These are phyloP conservation scores for Herpetomonas muscarum DNA, from an alignment of 208 protist genomes.

Conservation along the genomic window DNA sequence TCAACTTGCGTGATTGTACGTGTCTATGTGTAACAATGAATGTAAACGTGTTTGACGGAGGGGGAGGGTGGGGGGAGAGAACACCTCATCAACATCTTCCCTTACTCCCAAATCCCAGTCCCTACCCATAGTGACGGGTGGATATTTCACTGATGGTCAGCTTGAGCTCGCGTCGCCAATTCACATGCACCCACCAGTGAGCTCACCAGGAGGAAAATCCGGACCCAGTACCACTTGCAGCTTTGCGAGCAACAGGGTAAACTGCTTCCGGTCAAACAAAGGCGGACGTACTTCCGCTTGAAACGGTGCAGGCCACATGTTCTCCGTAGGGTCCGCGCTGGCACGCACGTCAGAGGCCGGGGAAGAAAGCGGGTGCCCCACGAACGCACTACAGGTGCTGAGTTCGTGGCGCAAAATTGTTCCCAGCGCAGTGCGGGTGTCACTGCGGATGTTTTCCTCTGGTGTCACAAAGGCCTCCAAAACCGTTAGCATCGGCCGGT, in stretches of 20 bases:
- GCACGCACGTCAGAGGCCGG: neutral
- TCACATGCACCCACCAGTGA: neutral
- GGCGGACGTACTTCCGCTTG: conserved; percentile 2
- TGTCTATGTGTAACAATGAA: no score
- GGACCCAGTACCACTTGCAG: conserved; percentile 1
- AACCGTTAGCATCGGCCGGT: conserved; percentile 29
- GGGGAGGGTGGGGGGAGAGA: no score
- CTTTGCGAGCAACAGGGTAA: neutral
- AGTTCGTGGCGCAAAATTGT: no score
- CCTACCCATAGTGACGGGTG: no score
- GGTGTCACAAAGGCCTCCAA: conserved; percentile 33
- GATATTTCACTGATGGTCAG: no score
- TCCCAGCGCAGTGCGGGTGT: no score
- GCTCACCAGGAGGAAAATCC: neutral
- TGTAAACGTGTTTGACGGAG: no score
- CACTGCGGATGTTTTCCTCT: neutral
- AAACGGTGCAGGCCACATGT: neutral
- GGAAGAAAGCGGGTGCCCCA: no score
- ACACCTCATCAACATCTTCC: no score
- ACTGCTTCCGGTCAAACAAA: neutral
- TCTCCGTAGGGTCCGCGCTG: neutral
- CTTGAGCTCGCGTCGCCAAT: neutral
- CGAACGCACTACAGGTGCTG: no score
- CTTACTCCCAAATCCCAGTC: no score
- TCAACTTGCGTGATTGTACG: no score